Evolutionary conservation across 371 early-diverging fungal species (phyloP).

Genomic region (Phascolomyces articulosus): DNA sequence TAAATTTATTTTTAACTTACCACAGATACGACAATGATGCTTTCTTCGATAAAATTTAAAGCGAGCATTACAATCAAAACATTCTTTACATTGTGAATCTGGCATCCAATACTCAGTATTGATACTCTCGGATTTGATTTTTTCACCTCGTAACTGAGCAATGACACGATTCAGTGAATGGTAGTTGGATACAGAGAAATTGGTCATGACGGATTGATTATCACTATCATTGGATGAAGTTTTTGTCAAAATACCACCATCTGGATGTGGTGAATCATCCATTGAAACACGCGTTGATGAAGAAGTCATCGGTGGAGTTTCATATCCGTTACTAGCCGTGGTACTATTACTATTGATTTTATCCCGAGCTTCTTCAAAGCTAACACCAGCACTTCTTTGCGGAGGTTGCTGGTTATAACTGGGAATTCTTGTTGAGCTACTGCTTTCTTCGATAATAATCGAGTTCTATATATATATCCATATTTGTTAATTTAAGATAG

Average conservation of each 20-base stretch:
- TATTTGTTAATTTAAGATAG: no score
- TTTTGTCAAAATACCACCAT: constrained; percentile 33
- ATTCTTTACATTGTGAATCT: constrained; percentile 81
- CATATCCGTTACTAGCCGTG: not conserved
- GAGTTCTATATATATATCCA: not conserved
- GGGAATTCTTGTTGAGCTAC: not conserved
- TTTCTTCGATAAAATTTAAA: constrained; percentile 78
- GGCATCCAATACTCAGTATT: constrained; percentile 86
- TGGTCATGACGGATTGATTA: constrained; percentile 57
- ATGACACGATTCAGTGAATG: constrained; percentile 62
- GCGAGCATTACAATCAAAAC: constrained; percentile 80
- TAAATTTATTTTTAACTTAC: constrained; percentile 34
- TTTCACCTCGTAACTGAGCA: constrained; percentile 63
- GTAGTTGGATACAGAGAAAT: constrained; percentile 57
- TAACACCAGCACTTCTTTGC: not conserved
- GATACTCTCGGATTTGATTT: constrained; percentile 20
- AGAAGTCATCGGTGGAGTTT: not conserved
- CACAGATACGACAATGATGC: constrained; percentile 90
- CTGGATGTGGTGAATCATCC: constrained; percentile 1
- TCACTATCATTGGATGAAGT: constrained; percentile 54
- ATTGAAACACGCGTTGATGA: constrained; percentile 7
- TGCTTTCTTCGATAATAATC: not conserved
- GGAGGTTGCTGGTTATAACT: not conserved
- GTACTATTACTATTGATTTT: not conserved
- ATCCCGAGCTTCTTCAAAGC: not conserved